Percentiles rank a stretch among this genome's conserved stretches.
phyloP scores from a whole-genome alignment of 2,329 filamentous ascomycete genomes.

The Fusarium sp. region DNA sequence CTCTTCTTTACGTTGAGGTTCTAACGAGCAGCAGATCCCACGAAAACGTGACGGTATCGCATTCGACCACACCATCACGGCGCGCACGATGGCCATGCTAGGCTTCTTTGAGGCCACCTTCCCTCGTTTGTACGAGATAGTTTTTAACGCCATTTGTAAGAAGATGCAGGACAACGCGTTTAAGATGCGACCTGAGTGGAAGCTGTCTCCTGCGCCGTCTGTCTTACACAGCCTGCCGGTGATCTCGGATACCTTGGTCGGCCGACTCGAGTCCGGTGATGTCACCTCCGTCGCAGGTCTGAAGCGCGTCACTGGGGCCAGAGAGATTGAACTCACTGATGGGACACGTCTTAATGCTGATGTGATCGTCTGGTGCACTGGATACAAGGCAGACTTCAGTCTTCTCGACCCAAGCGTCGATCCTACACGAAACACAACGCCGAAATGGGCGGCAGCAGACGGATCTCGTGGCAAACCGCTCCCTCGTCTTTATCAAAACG shows the following conservation, averaged over 20 bases:
- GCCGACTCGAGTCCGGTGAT: constrained; percentile 54
- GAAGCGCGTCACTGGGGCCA: constrained; percentile 42
- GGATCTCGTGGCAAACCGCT: constrained; percentile 49
- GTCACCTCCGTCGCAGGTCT: constrained; percentile 51
- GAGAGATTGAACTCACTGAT: constrained; percentile 48
- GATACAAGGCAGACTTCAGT: constrained; percentile 51
- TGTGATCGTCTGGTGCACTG: constrained; percentile 53
- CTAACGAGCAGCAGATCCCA: constrained; percentile 39
- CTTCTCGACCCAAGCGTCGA: constrained; percentile 47
- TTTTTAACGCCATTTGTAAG: constrained; percentile 42
- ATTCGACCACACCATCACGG: constrained; percentile 52
- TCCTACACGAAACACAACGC: constrained; percentile 44
- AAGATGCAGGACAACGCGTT: constrained; percentile 45
- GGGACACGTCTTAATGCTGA: constrained; percentile 48
- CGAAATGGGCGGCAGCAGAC: constrained; percentile 42
- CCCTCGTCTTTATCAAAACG: constrained; percentile 57
- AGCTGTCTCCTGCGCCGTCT: constrained; percentile 44
- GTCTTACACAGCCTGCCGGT: constrained; percentile 45
- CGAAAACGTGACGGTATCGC: constrained; percentile 52
- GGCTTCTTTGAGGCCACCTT: constrained; percentile 47
- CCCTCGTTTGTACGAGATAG: constrained; percentile 40
- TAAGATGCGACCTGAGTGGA: constrained; percentile 48
- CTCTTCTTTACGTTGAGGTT: background rate
- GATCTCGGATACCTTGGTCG: constrained; percentile 47
- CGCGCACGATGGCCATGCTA: constrained; percentile 50